A percentile compares a stretch with the other conserved stretches of the same genome.
Conservation (phyloP, 495 filamentous ascomycete species). For the Schizothecium vesticola region DNA sequence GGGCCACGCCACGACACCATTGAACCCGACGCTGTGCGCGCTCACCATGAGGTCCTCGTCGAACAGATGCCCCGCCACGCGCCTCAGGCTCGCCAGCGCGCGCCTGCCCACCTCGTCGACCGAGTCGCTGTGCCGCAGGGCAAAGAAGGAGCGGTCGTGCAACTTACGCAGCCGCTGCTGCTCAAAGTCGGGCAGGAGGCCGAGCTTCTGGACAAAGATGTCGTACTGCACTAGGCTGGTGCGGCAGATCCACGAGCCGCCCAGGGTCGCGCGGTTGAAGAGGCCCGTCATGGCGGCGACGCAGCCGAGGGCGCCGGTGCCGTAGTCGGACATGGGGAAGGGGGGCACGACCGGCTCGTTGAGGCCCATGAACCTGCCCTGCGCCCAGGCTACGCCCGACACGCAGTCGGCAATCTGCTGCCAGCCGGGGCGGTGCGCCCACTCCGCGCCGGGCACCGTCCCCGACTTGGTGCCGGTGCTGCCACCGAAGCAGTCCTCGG, state of each 20-base stretch:
- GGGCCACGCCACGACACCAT: conserved; percentile 46
- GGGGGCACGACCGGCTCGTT: conserved; percentile 68
- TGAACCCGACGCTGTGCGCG: conserved; percentile 44
- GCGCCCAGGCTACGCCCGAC: conserved; percentile 64
- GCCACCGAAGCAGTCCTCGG: conserved; percentile 67
- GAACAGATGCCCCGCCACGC: conserved; percentile 48
- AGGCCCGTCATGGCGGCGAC: conserved; percentile 60
- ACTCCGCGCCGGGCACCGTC: conserved; percentile 33
- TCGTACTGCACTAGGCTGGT: conserved; percentile 60
- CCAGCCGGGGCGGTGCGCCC: conserved; percentile 49
- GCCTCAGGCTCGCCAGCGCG: conserved; percentile 58
- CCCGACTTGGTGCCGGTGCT: conserved; percentile 7
- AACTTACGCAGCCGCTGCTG: conserved; percentile 50
- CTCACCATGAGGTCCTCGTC: conserved; percentile 37
- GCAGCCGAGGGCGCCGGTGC: conserved; percentile 61
- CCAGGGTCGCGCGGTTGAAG: conserved; percentile 53
- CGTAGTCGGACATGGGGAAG: conserved; percentile 79
- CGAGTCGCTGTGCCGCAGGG: conserved; percentile 61
- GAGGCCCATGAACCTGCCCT: conserved; percentile 67
- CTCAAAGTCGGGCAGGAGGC: conserved; percentile 52
- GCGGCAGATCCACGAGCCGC: conserved; percentile 61
- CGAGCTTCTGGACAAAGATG: conserved; percentile 58
- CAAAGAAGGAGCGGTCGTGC: conserved; percentile 57
- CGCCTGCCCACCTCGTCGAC: conserved; percentile 66
- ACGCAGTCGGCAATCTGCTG: conserved; percentile 56